Evolutionary conservation across 1,139 yeast genomes (phyloP), one percentile per base, ranked within the genome.

Genomic region (Sugiyamaella pinicola): DNA sequence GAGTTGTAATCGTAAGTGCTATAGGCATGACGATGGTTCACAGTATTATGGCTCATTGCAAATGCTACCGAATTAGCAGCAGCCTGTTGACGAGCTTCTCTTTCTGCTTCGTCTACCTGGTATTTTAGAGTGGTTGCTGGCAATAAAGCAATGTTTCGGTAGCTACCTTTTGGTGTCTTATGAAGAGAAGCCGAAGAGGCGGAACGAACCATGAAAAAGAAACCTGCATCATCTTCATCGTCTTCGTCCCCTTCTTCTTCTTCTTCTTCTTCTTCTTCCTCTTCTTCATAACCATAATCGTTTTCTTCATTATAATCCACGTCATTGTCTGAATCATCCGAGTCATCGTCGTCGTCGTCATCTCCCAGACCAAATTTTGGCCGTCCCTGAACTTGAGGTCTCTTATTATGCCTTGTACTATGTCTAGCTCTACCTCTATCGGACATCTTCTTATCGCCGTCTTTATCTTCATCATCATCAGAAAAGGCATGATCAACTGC

Each of bases 61-160:
- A 62, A 60, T 4, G 70, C 69, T 19, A 64, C 68, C 17, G 66
- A 60, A 47, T 60, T 62, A 34, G 65, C 64, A 21, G 59, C 63
- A 13, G 59, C 64, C 56, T 74, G 76, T 17, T 80, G 80, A 57
- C 78, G 75, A 50, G 78, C 81, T 47, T 79, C 83, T 52, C 78
- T 81, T 57, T 83, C 82, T 60, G 83, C 89, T 48, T 84, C 91
- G 58, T 86, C 90, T 6, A 88, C 81, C 1, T 89, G 87, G 65
- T 83, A 83, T 66, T 89, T 88, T 53, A 89, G 75, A 0, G 89
- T 81, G 0, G 96, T 88, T 1, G 96, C 83, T 2, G 96, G 96
- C 47, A 89, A 72, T 47, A 82, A 74, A 42, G 87, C 88, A 60
- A 89, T 89, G 3, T 87, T 85, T 48, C 60, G 60, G 35, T 56